A percentile compares a stretch with the other conserved stretches of the same genome.
Conservation (phyloP, 2,329 filamentous ascomycete species). For the Arthrobotrys sinensis region DNA sequence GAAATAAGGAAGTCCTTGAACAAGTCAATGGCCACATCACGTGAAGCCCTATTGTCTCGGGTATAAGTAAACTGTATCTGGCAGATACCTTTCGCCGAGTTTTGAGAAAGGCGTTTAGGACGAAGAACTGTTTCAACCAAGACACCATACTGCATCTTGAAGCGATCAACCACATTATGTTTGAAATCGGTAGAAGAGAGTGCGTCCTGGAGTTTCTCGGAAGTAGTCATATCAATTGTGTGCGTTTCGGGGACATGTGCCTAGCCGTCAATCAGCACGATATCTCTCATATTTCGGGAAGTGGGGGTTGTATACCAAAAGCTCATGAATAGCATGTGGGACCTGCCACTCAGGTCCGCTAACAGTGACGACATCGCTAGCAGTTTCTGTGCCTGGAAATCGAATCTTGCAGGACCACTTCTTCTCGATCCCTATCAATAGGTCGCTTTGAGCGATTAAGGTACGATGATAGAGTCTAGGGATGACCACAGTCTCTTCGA, state of each 20-base stretch:
- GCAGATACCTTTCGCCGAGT: constrained; percentile 62
- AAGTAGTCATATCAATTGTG: constrained; percentile 86
- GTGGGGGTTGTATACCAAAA: constrained; percentile 75
- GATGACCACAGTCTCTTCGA: constrained; percentile 63
- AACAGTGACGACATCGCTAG: constrained; percentile 94
- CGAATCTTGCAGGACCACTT: constrained; percentile 99
- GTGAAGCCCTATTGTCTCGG: constrained; percentile 93
- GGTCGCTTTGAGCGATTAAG: constrained; percentile 86
- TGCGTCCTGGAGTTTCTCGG: constrained; percentile 82
- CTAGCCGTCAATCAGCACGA: constrained; percentile 69
- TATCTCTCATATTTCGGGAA: background rate
- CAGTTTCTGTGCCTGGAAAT: constrained; percentile 97
- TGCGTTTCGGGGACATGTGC: constrained; percentile 98
- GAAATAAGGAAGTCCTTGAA: constrained; percentile 87
- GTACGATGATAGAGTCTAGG: constrained; percentile 91
- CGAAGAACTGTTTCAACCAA: constrained; percentile 82
- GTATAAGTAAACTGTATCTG: constrained; percentile 85
- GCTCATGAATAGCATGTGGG: constrained; percentile 94
- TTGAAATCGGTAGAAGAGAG: constrained; percentile 86
- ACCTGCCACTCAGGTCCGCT: constrained; percentile 99
- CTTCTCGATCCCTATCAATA: constrained; percentile 96
- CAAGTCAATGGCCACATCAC: constrained; percentile 97
- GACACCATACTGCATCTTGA: constrained; percentile 93
- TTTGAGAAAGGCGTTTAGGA: constrained; percentile 73
- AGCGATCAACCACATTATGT: constrained; percentile 83